phyloP scores from a whole-genome alignment of 805 yeast species.

The Wickerhamiella australiensis region DNA sequence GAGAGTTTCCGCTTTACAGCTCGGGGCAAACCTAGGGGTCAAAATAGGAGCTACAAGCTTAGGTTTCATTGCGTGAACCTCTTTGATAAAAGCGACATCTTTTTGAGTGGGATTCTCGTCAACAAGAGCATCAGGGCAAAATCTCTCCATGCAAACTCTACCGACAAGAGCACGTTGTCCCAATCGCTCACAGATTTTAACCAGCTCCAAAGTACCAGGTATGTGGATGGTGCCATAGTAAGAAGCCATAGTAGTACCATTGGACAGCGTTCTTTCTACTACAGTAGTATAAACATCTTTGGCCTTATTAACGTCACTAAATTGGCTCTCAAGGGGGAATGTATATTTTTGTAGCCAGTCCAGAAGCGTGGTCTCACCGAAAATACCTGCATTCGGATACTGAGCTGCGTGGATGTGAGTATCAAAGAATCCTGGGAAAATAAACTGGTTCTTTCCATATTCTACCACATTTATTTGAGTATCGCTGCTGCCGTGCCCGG shows the following conservation, averaged over 20 bases:
- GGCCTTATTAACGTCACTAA: constrained; percentile 45
- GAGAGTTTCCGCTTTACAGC: constrained; percentile 57
- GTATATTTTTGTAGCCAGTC: constrained; percentile 87
- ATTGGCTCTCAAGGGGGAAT: constrained; percentile 72
- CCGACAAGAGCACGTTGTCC: constrained; percentile 91
- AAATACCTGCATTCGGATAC: constrained; percentile 70
- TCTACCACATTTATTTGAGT: constrained; percentile 18
- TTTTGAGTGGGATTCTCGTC: constrained; percentile 41
- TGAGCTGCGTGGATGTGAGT: constrained; percentile 82
- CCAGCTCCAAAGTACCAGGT: constrained; percentile 61
- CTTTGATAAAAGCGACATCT: constrained; percentile 45
- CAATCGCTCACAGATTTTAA: constrained; percentile 47
- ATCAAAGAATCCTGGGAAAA: constrained; percentile 73
- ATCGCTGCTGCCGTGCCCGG: constrained; percentile 20
- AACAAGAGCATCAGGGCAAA: constrained; percentile 57
- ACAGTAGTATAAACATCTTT: constrained; percentile 50
- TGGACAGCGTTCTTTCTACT: constrained; percentile 51
- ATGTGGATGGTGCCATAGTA: constrained; percentile 85
- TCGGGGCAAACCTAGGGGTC: constrained; percentile 91
- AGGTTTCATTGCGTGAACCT: constrained; percentile 39
- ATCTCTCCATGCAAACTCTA: constrained; percentile 84
- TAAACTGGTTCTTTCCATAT: constrained; percentile 33
- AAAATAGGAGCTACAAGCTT: constrained; percentile 55
- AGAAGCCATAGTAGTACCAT: constrained; percentile 88
- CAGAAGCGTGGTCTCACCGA: constrained; percentile 69